Evolutionary conservation across 163 green algal species (phyloP), one percentile per base, ranked within the genome.

Genomic region (Chlorella variabilis): DNA sequence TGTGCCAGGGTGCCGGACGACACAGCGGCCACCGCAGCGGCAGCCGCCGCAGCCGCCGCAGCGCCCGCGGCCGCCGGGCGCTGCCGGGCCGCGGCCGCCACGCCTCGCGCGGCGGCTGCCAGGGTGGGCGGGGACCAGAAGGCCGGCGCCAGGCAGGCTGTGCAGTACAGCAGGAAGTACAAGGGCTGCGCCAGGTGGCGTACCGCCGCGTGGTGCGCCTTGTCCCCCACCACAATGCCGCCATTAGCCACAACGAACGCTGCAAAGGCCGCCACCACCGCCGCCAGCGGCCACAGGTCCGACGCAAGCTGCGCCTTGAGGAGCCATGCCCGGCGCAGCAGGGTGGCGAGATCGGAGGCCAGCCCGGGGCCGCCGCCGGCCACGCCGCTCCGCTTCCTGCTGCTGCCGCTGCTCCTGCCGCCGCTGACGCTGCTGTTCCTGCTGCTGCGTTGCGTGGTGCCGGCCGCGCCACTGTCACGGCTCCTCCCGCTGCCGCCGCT

Each of bases 211-310:
- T 98, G 95, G 5, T 93, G 87, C 17, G 87, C 84, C 34, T 84
- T 86, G 86, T 98, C 95, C 0, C 95, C 95, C 4, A 98, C 80
- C 4, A 94, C 91, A 1, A 98, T 67, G 48, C 95, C 93, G 27
- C 91, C 90, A 79, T 98, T 98, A 9, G 62, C 31, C 2, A 89
- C 49, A 20, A 98, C 84, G 84, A 98, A 97, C 0, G 36, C 88
- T 11, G 78, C 90, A 84, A 98, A 98, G 9, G 75, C 85, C 0
- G 75, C 66, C 1, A 87, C 88, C 54, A 95, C 82, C 0, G 63
- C 36, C 1, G 75, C 59, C 68, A 90, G 69, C 15, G 41, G 58
- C 88, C 85, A 90, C 21, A 91, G 34, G 8, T 83, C 67, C 8
- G 18, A 3, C 13, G 74, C 18, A 29, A 91, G 75, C 41, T 38